Conservation (phyloP, 352 stramenopile species). For the Pythium graminicola region DNA sequence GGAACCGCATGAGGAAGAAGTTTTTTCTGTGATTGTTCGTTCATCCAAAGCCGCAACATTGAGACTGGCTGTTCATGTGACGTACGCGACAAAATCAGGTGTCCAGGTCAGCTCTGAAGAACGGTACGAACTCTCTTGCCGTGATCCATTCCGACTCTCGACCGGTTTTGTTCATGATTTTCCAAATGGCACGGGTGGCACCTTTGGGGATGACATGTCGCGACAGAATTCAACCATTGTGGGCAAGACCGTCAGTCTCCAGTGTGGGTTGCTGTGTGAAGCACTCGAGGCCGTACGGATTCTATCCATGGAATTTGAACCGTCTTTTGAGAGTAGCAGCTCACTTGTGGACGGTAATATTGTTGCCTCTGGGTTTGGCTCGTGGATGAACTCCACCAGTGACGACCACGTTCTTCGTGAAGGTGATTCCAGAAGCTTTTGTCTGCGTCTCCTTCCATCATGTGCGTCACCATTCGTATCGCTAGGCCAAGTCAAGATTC, state of each 20-base stretch:
- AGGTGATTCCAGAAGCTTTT: constrained; percentile 59
- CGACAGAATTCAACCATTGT: constrained; percentile 56
- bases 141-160: constrained; percentile 50
- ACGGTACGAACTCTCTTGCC: constrained; percentile 54
- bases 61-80: constrained; percentile 40
- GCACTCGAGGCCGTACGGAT: constrained; percentile 46
- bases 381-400: constrained; percentile 6
- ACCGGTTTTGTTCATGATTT: constrained; percentile 63
- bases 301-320: constrained; percentile 50
- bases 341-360: constrained; percentile 20
- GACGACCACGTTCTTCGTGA: constrained; percentile 35
- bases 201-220: constrained; percentile 13
- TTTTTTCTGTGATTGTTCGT: constrained; percentile 51
- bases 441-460: constrained; percentile 45
- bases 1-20: constrained; percentile 32
- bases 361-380: constrained; percentile 40
- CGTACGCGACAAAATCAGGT: constrained; percentile 61
- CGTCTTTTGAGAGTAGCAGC: constrained; percentile 15
- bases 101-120: constrained; percentile 62
- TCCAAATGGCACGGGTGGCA: constrained; percentile 32
- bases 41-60: constrained; percentile 37
- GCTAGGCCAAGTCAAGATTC: constrained; percentile 49
- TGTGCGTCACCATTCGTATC: constrained; percentile 36
- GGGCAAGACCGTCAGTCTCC: constrained; percentile 53
- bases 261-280: constrained; percentile 46